Conservation (phyloP, 768 basidiomycete genomes). For the Boletus patriciae region DNA sequence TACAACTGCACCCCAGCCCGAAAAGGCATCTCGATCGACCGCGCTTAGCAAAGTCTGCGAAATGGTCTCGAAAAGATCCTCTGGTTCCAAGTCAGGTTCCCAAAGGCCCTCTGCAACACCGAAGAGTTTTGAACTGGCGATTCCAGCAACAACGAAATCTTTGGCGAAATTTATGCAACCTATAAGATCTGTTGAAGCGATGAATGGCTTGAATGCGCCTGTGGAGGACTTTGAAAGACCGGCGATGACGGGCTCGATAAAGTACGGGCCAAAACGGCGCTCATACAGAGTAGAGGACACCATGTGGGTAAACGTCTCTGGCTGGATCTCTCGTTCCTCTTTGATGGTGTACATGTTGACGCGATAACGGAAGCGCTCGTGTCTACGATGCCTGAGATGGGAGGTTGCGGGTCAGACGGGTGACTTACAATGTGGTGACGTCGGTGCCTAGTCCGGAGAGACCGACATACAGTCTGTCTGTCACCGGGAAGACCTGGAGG, state of each 20-base stretch:
- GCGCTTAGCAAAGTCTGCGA: constrained; percentile 94
- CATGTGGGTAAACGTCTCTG: constrained; percentile 93
- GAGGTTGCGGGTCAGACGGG: neutral
- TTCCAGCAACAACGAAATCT: constrained; percentile 96
- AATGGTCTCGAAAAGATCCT: constrained; percentile 98
- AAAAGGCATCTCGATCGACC: constrained; percentile 93
- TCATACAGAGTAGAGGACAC: constrained; percentile 96
- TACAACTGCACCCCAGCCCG: constrained; percentile 95
- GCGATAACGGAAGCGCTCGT: constrained; percentile 87
- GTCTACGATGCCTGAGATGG: constrained; percentile 44
- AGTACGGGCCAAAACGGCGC: constrained; percentile 93
- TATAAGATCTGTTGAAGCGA: constrained; percentile 92
- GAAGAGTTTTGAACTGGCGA: constrained; percentile 87
- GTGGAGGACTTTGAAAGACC: constrained; percentile 76
- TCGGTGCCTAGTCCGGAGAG: constrained; percentile 93
- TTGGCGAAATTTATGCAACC: constrained; percentile 92
- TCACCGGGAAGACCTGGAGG: constrained; percentile 85
- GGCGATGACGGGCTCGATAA: constrained; percentile 94
- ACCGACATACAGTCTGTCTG: constrained; percentile 89
- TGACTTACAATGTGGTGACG: constrained; percentile 80
- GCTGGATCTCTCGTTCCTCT: constrained; percentile 95
- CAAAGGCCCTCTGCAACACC: constrained; percentile 98
- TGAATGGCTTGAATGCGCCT: constrained; percentile 82
- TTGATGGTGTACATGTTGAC: constrained; percentile 99
- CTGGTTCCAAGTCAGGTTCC: constrained; percentile 95